These are phyloP conservation scores for Parachaetomium inaequale DNA, from an alignment of 495 filamentous ascomycete genomes.

Conservation along the genomic window DNA sequence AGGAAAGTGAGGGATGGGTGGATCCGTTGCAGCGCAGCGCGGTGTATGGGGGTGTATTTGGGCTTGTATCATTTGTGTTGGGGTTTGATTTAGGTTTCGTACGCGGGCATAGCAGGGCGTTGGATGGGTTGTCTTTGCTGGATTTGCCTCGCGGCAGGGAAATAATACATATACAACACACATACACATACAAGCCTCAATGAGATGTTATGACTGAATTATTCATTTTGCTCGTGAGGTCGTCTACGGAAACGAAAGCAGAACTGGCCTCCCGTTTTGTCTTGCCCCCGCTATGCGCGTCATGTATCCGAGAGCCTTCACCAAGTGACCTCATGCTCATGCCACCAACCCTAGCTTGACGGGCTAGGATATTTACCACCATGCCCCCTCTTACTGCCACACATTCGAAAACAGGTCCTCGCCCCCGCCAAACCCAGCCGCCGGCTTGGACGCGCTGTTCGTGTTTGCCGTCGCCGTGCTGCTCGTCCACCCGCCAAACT, in stretches of 20 bases:
- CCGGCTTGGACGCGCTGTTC: constrained; percentile 35
- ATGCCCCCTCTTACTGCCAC: constrained; percentile 61
- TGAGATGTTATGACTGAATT: neutral
- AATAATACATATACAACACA: neutral
- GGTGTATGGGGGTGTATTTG: neutral
- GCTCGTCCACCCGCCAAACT: constrained; percentile 91
- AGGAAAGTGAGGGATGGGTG: neutral
- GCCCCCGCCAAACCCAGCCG: constrained; percentile 57
- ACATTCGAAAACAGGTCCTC: constrained; percentile 95
- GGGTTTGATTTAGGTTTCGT: neutral
- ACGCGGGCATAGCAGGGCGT: neutral
- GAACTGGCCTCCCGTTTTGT: neutral
- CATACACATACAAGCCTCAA: neutral
- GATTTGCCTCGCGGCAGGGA: neutral
- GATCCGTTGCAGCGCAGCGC: neutral
- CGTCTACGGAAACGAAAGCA: neutral
- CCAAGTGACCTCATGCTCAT: no score
- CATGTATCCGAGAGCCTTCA: neutral
- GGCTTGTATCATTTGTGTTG: neutral
- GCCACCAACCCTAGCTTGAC: no score
- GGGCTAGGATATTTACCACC: no score
- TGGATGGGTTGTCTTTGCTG: neutral
- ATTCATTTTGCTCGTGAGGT: neutral
- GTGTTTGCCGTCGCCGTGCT: constrained; percentile 44
- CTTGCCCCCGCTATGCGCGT: neutral